phyloP scores from a whole-genome alignment of 169 alveolate genomes.

The Sarcocystis neurona region DNA sequence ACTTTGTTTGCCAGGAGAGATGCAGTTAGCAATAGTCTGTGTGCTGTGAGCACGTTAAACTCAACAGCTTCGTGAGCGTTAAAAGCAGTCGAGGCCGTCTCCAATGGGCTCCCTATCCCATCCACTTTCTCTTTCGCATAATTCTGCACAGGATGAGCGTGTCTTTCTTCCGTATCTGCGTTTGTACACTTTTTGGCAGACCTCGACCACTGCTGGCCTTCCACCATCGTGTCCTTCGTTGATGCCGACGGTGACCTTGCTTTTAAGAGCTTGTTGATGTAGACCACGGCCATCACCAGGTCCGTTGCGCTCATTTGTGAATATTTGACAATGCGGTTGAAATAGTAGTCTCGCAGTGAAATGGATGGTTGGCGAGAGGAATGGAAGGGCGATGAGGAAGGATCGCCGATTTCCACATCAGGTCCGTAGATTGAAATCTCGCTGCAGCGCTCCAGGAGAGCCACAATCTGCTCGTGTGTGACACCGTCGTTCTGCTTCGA shows the following conservation, averaged over 20 bases:
- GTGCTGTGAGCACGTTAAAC: slow-evolving; percentile 61
- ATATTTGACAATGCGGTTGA: slow-evolving; percentile 33
- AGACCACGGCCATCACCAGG: slow-evolving; percentile 25
- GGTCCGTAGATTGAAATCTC: slow-evolving; percentile 6
- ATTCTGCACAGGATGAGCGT: neutral
- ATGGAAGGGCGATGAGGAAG: slow-evolving; percentile 25
- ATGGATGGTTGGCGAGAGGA: slow-evolving; percentile 21
- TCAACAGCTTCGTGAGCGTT: slow-evolving; percentile 27
- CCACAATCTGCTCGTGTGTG: slow-evolving; percentile 19
- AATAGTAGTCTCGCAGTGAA: slow-evolving; percentile 24
- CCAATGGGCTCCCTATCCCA: too few relatives aligned
- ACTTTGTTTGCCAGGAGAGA: slow-evolving; percentile 54
- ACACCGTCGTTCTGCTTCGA: slow-evolving; percentile 9
- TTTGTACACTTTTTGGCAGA: too few relatives aligned
- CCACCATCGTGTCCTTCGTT: neutral
- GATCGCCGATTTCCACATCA: slow-evolving; percentile 16
- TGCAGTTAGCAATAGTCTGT: slow-evolving; percentile 58
- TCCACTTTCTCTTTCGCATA: neutral
- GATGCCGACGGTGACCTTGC: neutral
- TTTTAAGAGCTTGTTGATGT: slow-evolving; percentile 1
- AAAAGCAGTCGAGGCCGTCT: neutral
- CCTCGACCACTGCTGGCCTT: neutral
- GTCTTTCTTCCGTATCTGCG: neutral
- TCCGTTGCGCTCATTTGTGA: slow-evolving; percentile 18
- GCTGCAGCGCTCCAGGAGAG: slow-evolving; percentile 17